Conservation (phyloP, 2,329 filamentous ascomycete species). For the Colletotrichum sp. region DNA sequence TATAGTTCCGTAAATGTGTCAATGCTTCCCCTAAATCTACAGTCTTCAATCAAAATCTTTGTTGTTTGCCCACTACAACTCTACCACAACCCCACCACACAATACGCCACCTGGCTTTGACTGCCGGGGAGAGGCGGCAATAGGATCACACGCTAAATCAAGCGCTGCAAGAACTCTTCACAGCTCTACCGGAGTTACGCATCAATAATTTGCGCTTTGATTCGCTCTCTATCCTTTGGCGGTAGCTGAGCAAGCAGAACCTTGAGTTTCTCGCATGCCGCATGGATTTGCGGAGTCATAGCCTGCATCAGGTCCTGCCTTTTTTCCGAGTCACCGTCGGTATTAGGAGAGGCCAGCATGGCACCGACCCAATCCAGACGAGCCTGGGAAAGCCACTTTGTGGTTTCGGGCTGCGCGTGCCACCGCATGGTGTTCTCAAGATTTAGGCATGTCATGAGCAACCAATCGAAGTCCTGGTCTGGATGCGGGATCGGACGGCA, state of each 20-base stretch:
- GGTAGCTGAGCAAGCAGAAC: background rate
- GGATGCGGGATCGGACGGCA: background rate
- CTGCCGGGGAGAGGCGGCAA: background rate
- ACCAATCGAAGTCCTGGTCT: background rate
- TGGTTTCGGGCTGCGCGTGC: background rate
- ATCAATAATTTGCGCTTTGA: background rate
- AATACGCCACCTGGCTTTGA: too few relatives aligned
- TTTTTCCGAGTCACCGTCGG: accelerated
- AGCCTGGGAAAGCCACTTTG: background rate
- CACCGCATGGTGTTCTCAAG: background rate
- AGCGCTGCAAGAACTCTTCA: too few relatives aligned
- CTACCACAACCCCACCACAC: too few relatives aligned
- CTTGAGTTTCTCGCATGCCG: background rate
- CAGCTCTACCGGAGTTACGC: background rate
- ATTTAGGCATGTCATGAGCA: background rate
- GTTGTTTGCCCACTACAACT: too few relatives aligned
- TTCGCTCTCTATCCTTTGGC: accelerated
- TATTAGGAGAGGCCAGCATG: background rate
- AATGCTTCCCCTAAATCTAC: too few relatives aligned
- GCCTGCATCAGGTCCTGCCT: background rate
- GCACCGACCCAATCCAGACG: background rate
- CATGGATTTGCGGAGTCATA: background rate
- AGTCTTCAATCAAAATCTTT: too few relatives aligned
- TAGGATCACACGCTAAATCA: background rate
- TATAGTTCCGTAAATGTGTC: too few relatives aligned